A percentile compares a stretch with the other conserved stretches of the same genome.
Evolutionary conservation across 2,329 filamentous ascomycete genomes (phyloP).

Genomic region (Lithohypha guttulata): DNA sequence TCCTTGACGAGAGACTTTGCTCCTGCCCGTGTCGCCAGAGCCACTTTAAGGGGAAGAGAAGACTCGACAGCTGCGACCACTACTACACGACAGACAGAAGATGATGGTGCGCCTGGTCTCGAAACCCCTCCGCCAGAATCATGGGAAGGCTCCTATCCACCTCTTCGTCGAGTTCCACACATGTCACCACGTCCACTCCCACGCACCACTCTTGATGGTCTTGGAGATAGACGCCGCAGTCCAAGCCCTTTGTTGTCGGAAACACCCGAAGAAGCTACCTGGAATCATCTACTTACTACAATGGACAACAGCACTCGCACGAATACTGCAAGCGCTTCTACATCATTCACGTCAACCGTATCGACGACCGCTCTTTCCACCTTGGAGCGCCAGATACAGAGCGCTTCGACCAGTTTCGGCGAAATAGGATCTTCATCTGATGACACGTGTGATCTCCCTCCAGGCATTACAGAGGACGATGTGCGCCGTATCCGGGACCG

Average conservation of each 20-base stretch:
- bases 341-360: conserved; percentile 62
- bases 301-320: conserved; percentile 75
- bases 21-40: conserved; percentile 26
- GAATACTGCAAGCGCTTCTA: conserved; percentile 66
- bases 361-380: conserved; percentile 36
- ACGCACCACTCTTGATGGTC: conserved; percentile 48
- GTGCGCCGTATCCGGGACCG: conserved; percentile 19
- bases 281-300: conserved; percentile 72
- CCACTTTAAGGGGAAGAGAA: background rate
- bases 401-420: conserved; percentile 27
- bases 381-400: too few relatives aligned
- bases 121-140: conserved; percentile 16
- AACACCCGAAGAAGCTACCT: conserved; percentile 44
- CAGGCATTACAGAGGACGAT: conserved; percentile 21
- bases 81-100: background rate
- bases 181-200: conserved; percentile 17
- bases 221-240: conserved; percentile 76
- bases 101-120: conserved; percentile 10
- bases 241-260: conserved; percentile 45
- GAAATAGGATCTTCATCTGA: conserved; percentile 17
- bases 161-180: conserved; percentile 27
- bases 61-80: conserved; percentile 4
- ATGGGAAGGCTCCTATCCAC: conserved; percentile 15
- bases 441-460: conserved; percentile 20
- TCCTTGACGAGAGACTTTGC: conserved; percentile 34